Conservation (phyloP, 495 filamentous ascomycete species). For the Pyrenula massariospora region DNA sequence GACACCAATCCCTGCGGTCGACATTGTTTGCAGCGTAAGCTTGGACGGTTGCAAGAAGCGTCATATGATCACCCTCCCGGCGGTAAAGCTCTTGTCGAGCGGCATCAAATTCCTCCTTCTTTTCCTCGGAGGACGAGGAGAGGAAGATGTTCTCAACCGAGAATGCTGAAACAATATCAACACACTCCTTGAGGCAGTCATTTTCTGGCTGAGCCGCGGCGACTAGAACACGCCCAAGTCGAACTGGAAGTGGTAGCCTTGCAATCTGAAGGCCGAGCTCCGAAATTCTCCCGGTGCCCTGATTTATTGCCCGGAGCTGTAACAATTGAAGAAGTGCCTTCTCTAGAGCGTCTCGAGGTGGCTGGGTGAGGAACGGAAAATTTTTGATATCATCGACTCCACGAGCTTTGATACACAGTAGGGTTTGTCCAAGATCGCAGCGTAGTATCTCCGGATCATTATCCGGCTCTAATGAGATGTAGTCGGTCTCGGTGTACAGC, state of each 20-base stretch:
- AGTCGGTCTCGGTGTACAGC: constrained; percentile 77
- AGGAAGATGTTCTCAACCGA: constrained; percentile 85
- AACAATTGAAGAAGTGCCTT: constrained; percentile 77
- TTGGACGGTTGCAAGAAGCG: constrained; percentile 72
- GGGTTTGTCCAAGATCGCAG: constrained; percentile 70
- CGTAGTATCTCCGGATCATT: constrained; percentile 85
- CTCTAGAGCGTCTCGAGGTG: constrained; percentile 62
- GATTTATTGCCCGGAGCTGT: constrained; percentile 59
- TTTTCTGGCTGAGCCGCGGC: constrained; percentile 60
- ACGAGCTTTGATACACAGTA: constrained; percentile 91
- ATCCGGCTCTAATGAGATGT: constrained; percentile 52
- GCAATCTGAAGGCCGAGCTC: constrained; percentile 65
- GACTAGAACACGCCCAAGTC: constrained; percentile 69
- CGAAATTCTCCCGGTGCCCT: constrained; percentile 60
- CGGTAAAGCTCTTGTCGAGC: constrained; percentile 62
- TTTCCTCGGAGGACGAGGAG: constrained; percentile 69
- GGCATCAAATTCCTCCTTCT: constrained; percentile 61
- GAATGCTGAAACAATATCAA: constrained; percentile 84
- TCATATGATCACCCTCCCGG: constrained; percentile 83
- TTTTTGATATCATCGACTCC: constrained; percentile 70
- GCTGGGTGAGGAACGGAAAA: constrained; percentile 80
- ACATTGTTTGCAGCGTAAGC: constrained; percentile 63
- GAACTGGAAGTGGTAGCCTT: constrained; percentile 68
- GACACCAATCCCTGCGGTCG: constrained; percentile 68
- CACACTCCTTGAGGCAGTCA: constrained; percentile 67